phyloP scores from a whole-genome alignment of 768 basidiomycete species.

The Suillus ampliporus region DNA sequence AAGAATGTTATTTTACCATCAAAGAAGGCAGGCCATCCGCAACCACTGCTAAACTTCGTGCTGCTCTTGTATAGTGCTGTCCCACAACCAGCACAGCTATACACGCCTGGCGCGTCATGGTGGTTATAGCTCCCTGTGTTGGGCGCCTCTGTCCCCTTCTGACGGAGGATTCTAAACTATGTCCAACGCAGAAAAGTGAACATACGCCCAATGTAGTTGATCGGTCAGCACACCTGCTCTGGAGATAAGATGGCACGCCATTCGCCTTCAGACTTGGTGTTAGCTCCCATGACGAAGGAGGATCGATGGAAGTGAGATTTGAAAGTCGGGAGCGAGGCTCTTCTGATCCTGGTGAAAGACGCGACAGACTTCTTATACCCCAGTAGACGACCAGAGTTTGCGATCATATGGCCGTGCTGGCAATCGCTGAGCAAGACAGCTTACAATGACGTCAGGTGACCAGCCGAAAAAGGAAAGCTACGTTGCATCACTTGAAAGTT shows the following conservation, averaged over 20 bases:
- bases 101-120: constrained; percentile 66
- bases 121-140: constrained; percentile 85
- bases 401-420: neutral
- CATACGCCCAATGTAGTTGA: neutral
- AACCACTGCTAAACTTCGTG: constrained; percentile 92
- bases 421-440: neutral
- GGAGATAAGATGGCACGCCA: constrained; percentile 84
- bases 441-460: constrained; percentile 3
- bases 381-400: neutral
- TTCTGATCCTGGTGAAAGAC: neutral
- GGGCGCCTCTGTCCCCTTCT: constrained; percentile 86
- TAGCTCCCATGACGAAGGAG: constrained; percentile 11
- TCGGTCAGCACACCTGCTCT: constrained; percentile 67
- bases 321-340: neutral
- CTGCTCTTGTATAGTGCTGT: constrained; percentile 86
- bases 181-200: neutral
- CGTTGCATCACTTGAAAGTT: too few species aligned
- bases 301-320: constrained; percentile 10
- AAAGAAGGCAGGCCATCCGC: constrained; percentile 98
- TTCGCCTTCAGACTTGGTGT: constrained; percentile 69
- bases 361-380: neutral
- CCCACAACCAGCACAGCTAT: constrained; percentile 79
- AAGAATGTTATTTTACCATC: constrained; percentile 58
- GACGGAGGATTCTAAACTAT: constrained; percentile 83
- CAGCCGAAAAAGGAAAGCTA: neutral